Evolutionary conservation across 1,284 basidiomycete genomes (phyloP).

Genomic region (Boletellus sp.): DNA sequence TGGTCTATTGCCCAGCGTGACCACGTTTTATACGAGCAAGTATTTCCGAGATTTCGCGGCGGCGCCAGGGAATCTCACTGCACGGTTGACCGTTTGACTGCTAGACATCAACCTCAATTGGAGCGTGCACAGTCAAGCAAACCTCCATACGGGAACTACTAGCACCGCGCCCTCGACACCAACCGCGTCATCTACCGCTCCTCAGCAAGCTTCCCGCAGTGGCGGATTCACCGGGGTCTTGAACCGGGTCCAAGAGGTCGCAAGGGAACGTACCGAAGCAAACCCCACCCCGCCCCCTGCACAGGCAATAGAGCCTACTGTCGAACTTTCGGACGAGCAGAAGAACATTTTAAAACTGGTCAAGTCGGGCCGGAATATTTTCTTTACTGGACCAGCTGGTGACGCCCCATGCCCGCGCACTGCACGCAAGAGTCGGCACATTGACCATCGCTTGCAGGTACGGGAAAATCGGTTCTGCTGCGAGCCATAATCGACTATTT

Average conservation of each 20-base stretch:
- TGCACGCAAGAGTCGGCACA: background rate
- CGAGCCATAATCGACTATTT: conserved; percentile 63
- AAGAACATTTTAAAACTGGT: conserved; percentile 54
- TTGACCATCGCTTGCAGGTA: conserved; percentile 45
- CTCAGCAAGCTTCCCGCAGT: background rate
- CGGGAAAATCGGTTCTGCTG: conserved; percentile 77
- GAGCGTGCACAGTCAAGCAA: conserved; percentile 14
- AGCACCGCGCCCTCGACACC: conserved; percentile 2
- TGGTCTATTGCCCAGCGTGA: conserved; percentile 4
- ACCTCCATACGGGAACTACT: background rate
- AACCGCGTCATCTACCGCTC: background rate
- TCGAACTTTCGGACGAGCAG: conserved; percentile 51
- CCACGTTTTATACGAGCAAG: conserved; percentile 21
- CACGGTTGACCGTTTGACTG: background rate
- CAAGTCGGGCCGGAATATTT: conserved; percentile 59
- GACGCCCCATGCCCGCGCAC: conserved; percentile 10
- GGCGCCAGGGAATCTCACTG: background rate
- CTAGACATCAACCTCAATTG: conserved; percentile 24
- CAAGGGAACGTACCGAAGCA: background rate
- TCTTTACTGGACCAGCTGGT: conserved; percentile 82
- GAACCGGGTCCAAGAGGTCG: background rate
- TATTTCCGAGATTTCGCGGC: background rate
- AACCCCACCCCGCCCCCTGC: conserved; percentile 1
- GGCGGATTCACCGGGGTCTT: background rate
- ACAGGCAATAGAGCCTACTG: conserved; percentile 8